These are phyloP conservation scores for Globisporangium nagaii DNA, from an alignment of 352 stramenopile species.

Conservation along the genomic window DNA sequence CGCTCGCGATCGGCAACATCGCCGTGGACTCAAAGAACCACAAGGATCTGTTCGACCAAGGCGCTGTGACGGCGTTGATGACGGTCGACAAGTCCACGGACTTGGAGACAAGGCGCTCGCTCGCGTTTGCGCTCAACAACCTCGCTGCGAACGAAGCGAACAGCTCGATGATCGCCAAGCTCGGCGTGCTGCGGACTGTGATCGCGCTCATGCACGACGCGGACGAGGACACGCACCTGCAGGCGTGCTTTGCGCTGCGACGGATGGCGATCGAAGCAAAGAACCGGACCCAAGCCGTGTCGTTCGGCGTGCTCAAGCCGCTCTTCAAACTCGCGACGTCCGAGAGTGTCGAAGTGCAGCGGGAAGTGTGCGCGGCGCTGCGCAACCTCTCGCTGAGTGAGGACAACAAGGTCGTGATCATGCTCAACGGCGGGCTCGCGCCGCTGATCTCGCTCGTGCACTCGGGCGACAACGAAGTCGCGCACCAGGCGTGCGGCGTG, in stretches of 20 bases:
- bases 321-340: conserved; percentile 84
- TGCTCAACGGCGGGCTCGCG: conserved; percentile 75
- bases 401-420: conserved; percentile 91
- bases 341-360: conserved; percentile 90
- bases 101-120: conserved; percentile 87
- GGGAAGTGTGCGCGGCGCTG: conserved; percentile 90
- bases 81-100: conserved; percentile 77
- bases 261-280: conserved; percentile 89
- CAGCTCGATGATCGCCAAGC: conserved; percentile 77
- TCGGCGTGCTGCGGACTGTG: conserved; percentile 83
- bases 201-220: conserved; percentile 81
- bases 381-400: conserved; percentile 90
- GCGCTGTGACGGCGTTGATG: conserved; percentile 87
- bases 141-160: conserved; percentile 90
- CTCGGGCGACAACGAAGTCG: conserved; percentile 86
- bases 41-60: conserved; percentile 91
- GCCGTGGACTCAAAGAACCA: conserved; percentile 87
- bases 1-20: conserved; percentile 90
- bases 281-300: conserved; percentile 89
- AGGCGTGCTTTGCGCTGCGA: conserved; percentile 89
- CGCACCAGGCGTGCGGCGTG: conserved; percentile 87
- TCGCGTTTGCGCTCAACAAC: conserved; percentile 95
- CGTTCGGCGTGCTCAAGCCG: conserved; percentile 87
- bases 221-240: conserved; percentile 92
- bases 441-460: conserved; percentile 88